Evolutionary conservation across 345 rosid genomes (phyloP), one percentile per base, ranked within the genome.

Genomic region (Eucalyptus curtisii): DNA sequence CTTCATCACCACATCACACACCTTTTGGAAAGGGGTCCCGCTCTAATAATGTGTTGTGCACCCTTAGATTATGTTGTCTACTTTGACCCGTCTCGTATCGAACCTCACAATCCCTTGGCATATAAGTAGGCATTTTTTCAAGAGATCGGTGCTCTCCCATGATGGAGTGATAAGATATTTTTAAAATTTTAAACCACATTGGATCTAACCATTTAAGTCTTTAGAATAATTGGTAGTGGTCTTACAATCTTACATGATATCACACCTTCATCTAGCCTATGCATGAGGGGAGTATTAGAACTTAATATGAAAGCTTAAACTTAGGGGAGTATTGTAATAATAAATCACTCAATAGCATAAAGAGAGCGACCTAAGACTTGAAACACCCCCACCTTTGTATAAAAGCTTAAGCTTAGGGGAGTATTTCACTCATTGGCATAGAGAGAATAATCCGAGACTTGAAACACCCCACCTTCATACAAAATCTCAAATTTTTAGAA

Each of bases 21-120:
- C 4, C 71, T 14, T 7, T 64, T n/a, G 71, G 71, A 64, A 64
- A 27, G 66, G n/a, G 0, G 7, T 27, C 31, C 7, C 1, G 0
- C 37, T 30, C 19, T 64, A n/a, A 64, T 64, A n/a, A n/a, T 10
- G 0, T 64, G n/a, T n/a, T n/a, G 37, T 14, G 33, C 37, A 64
- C 2, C 10, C 19, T 31, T 64, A 64, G 17, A 64, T 64, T n/a
- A n/a, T 64, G 7, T 64, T 64, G 5, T 64, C 1, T n/a, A 6
- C 19, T 64, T 64, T 64, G 37, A 3, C 71, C 71, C 71, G 1
- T 30, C 10, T 64, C 5, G 7, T 30, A 64, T 30, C 2, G 9
- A 30, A 7, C 8, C 17, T n/a, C 55, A 52, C 24, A 19, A n/a
- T 13, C 4, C 2, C 33, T 61, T 61, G 68, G 3, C 33, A 30